Evolutionary conservation across 306 rosid species (phyloP), one percentile per base, ranked within the genome.

Genomic region (Acacia crassicarpa): DNA sequence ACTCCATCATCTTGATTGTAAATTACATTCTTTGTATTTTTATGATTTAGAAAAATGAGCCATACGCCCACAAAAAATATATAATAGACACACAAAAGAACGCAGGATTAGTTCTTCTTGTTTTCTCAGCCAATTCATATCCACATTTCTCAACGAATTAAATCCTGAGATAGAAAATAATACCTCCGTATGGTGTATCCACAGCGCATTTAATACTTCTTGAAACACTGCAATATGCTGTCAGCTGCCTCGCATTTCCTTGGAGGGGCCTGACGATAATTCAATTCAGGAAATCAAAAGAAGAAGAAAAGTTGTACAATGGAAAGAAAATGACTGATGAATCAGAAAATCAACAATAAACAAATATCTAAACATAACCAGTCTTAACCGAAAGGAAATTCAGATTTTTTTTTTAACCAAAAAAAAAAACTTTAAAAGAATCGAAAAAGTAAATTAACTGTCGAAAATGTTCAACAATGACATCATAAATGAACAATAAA

Each of bases 101-200:
- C 8, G 45, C 45, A 41, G 9, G 46, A 43, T 43, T 9, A 43
- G 12, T 43, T 43, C 45, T 43, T 43, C 12, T 48, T 14, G 54
- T 48, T 48, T 12, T 48, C 6, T 16, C 19, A 48, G 54, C 54
- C 67, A 23, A 61, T 12, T 30, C 35, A 51, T 4, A 51, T 17
- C 4, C 58, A 51, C 22, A 51, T 51, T 4, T 49, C n/a, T 51
- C 58, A 51, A 51, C 16, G 54, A 79, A 70, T 63, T 44, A 46
- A 43, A 78, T 54, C 20, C 6, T 22, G 65, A 63, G 48, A 41
- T 0, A 43, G 15, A 83, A 67, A 40, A 25, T 48, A 74, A 61
- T 82, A 95, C 98, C 99, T 89, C 83, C 98, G 35, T 86, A 86
- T 7, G 98, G 97, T 41, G 97, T 20, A 81, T 90, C 98, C 56